Evolutionary conservation across 306 rosid species (phyloP).

Genomic region (Coriaria nepalensis): DNA sequence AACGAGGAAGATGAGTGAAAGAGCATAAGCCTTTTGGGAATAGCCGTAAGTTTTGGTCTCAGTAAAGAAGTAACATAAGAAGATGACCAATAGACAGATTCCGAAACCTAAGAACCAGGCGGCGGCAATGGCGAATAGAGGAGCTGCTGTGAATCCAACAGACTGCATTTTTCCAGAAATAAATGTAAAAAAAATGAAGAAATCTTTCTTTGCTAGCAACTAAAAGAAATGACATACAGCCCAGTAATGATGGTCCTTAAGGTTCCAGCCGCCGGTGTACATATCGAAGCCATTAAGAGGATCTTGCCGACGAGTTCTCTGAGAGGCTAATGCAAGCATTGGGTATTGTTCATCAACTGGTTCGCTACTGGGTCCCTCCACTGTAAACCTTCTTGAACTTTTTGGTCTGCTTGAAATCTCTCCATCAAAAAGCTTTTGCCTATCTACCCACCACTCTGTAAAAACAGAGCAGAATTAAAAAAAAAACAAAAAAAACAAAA

Average conservation of each 20-base stretch:
- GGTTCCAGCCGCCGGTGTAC: conserved; percentile 40
- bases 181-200: conserved; percentile 1
- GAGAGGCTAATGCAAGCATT: conserved; percentile 27
- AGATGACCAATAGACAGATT: conserved; percentile 20
- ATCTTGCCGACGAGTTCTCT: conserved; percentile 37
- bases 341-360: conserved; percentile 18
- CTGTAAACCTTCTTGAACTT: conserved; percentile 14
- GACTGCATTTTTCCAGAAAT: conserved; percentile 22
- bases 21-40: conserved; percentile 26
- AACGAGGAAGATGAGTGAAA: conserved; percentile 31
- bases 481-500: neutral
- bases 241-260: conserved; percentile 50
- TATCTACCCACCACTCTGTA: conserved; percentile 22
- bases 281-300: conserved; percentile 32
- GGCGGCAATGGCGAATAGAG: conserved; percentile 36
- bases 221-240: conserved; percentile 21
- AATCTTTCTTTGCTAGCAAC: neutral
- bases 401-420: conserved; percentile 5
- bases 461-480: neutral
- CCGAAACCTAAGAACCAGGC: conserved; percentile 41
- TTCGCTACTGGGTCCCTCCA: conserved; percentile 26
- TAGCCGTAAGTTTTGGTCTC: conserved; percentile 24
- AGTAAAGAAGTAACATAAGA: conserved; percentile 23
- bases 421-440: conserved; percentile 4
- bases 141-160: conserved; percentile 43